Evolutionary conservation across 306 rosid genomes (phyloP), one percentile per base, ranked within the genome.

Genomic region (Cicer pinnatifidum): DNA sequence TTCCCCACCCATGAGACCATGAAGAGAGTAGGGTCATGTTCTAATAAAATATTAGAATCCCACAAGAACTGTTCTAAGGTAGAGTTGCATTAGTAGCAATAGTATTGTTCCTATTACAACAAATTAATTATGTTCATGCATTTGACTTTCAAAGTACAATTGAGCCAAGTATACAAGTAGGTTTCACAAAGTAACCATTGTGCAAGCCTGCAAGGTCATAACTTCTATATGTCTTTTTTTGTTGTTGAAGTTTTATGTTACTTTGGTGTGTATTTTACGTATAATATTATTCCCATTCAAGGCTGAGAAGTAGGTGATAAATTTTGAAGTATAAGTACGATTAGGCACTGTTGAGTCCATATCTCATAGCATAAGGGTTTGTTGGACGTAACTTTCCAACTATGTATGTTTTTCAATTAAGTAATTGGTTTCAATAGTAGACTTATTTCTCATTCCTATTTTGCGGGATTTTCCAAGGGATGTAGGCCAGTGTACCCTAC

Each of bases 1-100:
- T 28, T 28, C 5, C 5, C 35, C 35, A 78, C 52, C 87, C 75
- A 28, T 59, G 75, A 70, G 48, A 75, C 51, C 15, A 11, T 43
- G 37, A 71, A 69, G 77, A 80, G 6, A 57, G 52, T 33, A 45
- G 75, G 69, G 72, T 13, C 69, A 4, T 45, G 39, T 40, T 69
- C 38, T n/a, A 43, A 44, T 76, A 63, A 52, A 64, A 79, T 44
- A 56, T 52, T 76, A 63, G 58, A 64, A 79, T 44, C 51, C 58
- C 45, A 44, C 44, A 68, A 67, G 33, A 78, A 81, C 45, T 54
- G 67, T 68, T 37, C 41, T 47, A 62, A 62, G 66, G 48, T 67
- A 40, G 46, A 70, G 69, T 12, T 57, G 11, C 76, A 75, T 39
- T 9, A 73, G 19, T 33, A 60, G 8, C 60, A 41, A n/a, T 20